Evolutionary conservation across 257 asterid species (phyloP), one percentile per base, ranked within the genome.

Genomic region (Nicotiana paniculata): DNA sequence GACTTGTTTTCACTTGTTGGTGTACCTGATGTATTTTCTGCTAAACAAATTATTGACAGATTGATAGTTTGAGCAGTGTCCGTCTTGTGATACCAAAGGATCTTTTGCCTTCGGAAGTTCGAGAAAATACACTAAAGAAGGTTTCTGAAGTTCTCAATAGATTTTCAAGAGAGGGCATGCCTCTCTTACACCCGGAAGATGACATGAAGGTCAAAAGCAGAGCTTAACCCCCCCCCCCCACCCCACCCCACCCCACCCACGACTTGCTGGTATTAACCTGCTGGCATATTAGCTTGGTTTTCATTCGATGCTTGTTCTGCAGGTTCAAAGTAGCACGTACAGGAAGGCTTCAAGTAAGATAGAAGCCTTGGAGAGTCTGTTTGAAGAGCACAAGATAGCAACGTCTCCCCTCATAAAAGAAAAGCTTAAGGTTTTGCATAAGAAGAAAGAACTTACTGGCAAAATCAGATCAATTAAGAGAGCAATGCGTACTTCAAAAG

Each of bases 111-210:
- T n/a, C 88, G 30, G 94, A 93, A 89, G 87, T 93, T 86, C 97
- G 99, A 82, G 93, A 94, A 89, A 93, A 96, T 85, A 94, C 99
- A 68, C 79, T 94, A 87, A 94, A 93, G 92, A 96, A 90, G 90
- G 91, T 92, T 26, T 90, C 91, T 63, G 97, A 94, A 89, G 93
- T 91, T 89, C 91, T 93, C 79, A 90, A 83, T 82, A 91, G 97
- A 90, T 92, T 92, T 90, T 81, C 91, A 6, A 94, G 90, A 86
- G 97, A 89, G 81, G 97, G 99, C 83, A 59, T 92, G 83, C 96
- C 99, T 82, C 89, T 86, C 84, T 90, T 96, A 54, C 97, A 94
- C 88, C 97, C 99, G 30, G 97, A 94, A 91, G 98, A 89, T 85
- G 99, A 96, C 91, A 91, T 96, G 99, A 94, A 92, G 96, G 99